phyloP scores from a whole-genome alignment of 1,139 yeast species.

The Meyerozyma athensensis region DNA sequence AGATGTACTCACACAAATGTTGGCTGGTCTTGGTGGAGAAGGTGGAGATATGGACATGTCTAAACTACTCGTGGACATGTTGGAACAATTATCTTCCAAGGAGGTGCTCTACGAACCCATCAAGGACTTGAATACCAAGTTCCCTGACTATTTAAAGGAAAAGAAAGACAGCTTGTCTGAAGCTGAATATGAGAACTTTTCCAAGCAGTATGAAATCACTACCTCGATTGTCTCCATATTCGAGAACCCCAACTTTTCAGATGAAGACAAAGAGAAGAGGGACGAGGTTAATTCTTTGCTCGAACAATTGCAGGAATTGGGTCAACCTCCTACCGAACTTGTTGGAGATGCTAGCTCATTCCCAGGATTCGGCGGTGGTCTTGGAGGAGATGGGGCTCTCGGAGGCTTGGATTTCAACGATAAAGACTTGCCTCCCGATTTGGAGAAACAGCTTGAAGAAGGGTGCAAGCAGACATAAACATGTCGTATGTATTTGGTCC shows the following conservation, averaged over 20 bases:
- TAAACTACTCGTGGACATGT: slow-evolving; percentile 68
- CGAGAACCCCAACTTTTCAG: slow-evolving; percentile 52
- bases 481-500: not conserved
- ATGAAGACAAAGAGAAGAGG: slow-evolving; percentile 46
- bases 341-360: slow-evolving; percentile 63
- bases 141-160: slow-evolving; percentile 56
- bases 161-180: slow-evolving; percentile 42
- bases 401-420: slow-evolving; percentile 36
- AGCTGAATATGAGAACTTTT: slow-evolving; percentile 47
- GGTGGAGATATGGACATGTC: slow-evolving; percentile 54
- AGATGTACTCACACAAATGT: slow-evolving; percentile 54
- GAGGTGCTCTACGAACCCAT: slow-evolving; percentile 87
- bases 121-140: slow-evolving; percentile 70
- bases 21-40: slow-evolving; percentile 44
- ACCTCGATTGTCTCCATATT: slow-evolving; percentile 51
- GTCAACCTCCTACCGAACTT: slow-evolving; percentile 83
- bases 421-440: slow-evolving; percentile 43
- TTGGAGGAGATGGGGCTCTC: slow-evolving; percentile 16
- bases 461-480: slow-evolving; percentile 2
- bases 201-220: slow-evolving; percentile 51
- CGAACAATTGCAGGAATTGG: slow-evolving; percentile 73
- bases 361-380: slow-evolving; percentile 47
- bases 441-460: slow-evolving; percentile 36
- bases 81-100: slow-evolving; percentile 80
- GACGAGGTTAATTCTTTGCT: slow-evolving; percentile 52